Evolutionary conservation across 345 rosid genomes (phyloP), one percentile per base, ranked within the genome.

Genomic region (Balakata baccata): DNA sequence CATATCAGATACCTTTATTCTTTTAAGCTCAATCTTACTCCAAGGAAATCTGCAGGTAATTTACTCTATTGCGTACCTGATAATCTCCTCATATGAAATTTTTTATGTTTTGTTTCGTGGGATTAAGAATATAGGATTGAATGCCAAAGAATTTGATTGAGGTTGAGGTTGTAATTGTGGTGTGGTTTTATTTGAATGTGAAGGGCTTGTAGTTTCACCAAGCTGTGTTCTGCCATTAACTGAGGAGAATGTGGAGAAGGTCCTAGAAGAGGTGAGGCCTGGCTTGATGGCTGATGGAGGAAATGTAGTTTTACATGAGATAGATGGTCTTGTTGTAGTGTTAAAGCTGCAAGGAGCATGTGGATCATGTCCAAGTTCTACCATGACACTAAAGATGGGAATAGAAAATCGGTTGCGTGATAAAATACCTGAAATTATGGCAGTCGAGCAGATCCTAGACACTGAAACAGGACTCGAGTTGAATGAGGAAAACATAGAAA

Each of bases 311-410:
- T 78, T 94, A 56, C 98, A 90, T 16, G 98, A 94, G 82, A 92
- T 94, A 77, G 98, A 94, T 74, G 98, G 98, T 38, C 93, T 90
- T 64, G 88, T 90, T n/a, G 98, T 94, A 37, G 92, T 92, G 38
- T 56, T 94, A 46, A 94, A 89, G 85, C 86, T 94, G 25, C 93
- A 92, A 79, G 98, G 98, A 74, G 98, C 98, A 17, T 92, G 98
- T 69, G 98, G 98, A 6, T 94, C 98, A 20, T 94, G 98, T 84
- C 98, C 98, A 3, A 92, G 97, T 84, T 94, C 98, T 13, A 85
- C 95, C 2, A 90, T 92, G 98, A 94, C 98, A 0, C 83, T 94
- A 50, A 90, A 89, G 83, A 94, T 87, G 97, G 97, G 98, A 62
- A 94, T 94, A 9, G 98, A 94, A 82, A 87, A 89, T 56, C 92